Conservation (phyloP, 2,329 filamentous ascomycete genomes). For the Fusarium brevicatenulatum region DNA sequence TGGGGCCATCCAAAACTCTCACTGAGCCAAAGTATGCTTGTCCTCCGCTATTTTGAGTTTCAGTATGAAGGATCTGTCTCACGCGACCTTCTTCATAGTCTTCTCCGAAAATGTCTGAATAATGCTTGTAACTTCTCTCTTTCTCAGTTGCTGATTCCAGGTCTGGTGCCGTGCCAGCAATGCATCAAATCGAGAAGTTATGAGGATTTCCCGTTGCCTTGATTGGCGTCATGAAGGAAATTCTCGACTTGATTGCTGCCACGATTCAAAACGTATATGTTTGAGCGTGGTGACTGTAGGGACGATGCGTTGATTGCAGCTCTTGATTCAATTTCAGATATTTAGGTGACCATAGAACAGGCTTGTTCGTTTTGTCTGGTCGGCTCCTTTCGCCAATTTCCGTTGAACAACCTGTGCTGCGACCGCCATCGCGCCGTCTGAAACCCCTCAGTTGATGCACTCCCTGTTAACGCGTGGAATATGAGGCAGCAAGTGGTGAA, state of each 20-base stretch:
- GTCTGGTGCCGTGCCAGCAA: accelerated
- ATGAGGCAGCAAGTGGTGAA: neutral
- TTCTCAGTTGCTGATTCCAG: accelerated
- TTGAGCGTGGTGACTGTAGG: accelerated
- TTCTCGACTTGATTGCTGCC: accelerated
- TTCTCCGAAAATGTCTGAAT: neutral
- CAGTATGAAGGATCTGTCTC: accelerated
- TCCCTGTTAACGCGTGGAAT: neutral
- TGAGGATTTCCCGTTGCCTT: accelerated
- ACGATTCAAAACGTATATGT: accelerated
- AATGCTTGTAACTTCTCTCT: neutral
- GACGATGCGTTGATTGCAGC: accelerated
- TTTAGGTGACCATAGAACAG: no score
- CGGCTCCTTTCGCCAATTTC: neutral
- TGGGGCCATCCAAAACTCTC: accelerated
- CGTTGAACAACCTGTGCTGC: neutral
- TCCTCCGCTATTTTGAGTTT: neutral
- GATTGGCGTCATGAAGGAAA: accelerated
- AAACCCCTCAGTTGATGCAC: neutral
- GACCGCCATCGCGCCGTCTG: neutral
- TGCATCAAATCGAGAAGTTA: neutral
- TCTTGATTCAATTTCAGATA: no score
- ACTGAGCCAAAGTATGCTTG: accelerated
- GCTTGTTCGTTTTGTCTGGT: neutral
- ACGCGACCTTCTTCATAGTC: accelerated